Percentiles rank a stretch among this genome's conserved stretches.
Evolutionary conservation across 192 early-diverging fungal species (phyloP).

Genomic region (Funneliformis geosporum): DNA sequence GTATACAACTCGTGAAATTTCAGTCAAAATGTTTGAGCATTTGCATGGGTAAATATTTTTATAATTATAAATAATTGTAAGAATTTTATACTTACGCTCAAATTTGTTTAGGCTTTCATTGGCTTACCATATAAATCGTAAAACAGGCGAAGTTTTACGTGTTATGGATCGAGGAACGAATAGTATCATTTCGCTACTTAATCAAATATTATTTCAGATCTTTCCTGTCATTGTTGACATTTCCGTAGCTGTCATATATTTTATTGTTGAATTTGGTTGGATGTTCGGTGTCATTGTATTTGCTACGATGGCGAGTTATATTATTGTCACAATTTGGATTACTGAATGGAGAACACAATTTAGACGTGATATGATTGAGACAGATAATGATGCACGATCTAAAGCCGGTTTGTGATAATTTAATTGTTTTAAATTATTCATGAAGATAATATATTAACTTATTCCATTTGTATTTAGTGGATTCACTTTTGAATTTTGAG

Average conservation of each 20-base stretch:
- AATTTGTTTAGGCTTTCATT: conserved; percentile 82
- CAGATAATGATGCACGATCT: conserved; percentile 84
- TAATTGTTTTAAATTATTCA: background rate
- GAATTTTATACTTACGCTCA: background rate
- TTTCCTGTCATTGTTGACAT: conserved; percentile 89
- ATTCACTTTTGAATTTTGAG: conserved; percentile 97
- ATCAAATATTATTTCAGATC: conserved; percentile 87
- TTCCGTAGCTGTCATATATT: conserved; percentile 75
- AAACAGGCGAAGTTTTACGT: conserved; percentile 92
- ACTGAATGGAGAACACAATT: conserved; percentile 88
- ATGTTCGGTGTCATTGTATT: conserved; percentile 83
- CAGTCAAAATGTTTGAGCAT: conserved; percentile 87
- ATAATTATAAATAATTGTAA: background rate
- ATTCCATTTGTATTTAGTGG: conserved; percentile 54
- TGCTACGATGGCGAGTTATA: conserved; percentile 84
- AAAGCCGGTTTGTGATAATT: conserved; percentile 47
- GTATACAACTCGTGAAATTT: conserved; percentile 89
- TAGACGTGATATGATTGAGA: conserved; percentile 77
- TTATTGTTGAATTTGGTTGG: conserved; percentile 65
- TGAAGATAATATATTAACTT: background rate
- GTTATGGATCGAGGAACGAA: conserved; percentile 83
- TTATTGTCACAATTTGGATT: conserved; percentile 77
- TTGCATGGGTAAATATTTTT: conserved; percentile 4
- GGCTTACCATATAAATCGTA: conserved; percentile 90
- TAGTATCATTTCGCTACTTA: conserved; percentile 74